Evolutionary conservation across 2,329 filamentous ascomycete genomes (phyloP), one percentile per base, ranked within the genome.

Genomic region (Aureobasidium sp.): DNA sequence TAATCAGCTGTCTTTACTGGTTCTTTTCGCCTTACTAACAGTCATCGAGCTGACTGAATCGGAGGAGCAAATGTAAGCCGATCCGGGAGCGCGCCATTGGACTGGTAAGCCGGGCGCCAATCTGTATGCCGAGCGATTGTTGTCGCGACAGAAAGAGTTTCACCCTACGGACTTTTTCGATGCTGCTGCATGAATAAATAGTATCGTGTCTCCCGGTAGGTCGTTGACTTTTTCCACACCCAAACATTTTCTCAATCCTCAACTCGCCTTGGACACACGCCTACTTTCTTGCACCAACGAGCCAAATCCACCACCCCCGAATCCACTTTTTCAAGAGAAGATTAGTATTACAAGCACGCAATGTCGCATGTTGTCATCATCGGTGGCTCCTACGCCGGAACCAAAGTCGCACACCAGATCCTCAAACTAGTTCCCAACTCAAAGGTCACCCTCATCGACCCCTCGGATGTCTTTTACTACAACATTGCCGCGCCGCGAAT

Each of bases 391-490:
- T 59, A 50, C 43, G 43, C 38, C 31, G 55, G 55, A 21, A 31
- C 45, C 4, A 59, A 59, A 59, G 55, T 59, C 23, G 55, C 55
- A 31, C 55, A 59, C 21, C 47, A 59, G 15, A n/a, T 61, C 19
- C 35, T 61, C 29, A 61, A 33, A 15, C 33, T 57, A 15, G 23
- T 40, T 1, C 50, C 59, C 2, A 43, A 61, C 7, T 29, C 38
- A 1, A 49, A 54, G 17, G 38, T 54, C 33, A 61, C 59, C 11
- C 21, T 61, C 9, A 57, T 61, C 50, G 59, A 61, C 29, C 50
- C 59, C 1, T 61, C 50, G 2, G 59, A 61, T 47, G 50, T 61
- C 25, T 54, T 49, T 5, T 61, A 61, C 38, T 55, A 47, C 40
- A 55, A 61, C 40, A 46, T 55, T 5, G 59, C 59, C 35, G 6